phyloP scores from a whole-genome alignment of 2,329 filamentous ascomycete species.

The Sarocladiaceae sp. region DNA sequence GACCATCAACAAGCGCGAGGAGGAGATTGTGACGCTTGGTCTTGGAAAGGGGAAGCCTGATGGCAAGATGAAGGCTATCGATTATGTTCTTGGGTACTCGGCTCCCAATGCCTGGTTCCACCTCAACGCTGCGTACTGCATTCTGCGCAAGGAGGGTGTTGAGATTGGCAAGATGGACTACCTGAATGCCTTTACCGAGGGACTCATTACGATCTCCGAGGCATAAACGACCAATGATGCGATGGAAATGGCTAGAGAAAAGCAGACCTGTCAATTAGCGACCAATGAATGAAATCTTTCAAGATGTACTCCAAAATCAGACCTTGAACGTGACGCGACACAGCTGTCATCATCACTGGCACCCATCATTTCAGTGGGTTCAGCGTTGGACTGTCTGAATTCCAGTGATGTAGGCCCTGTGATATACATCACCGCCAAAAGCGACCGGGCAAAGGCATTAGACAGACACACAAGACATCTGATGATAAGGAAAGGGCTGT shows the following conservation, averaged over 20 bases:
- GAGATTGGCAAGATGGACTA: slow-evolving; percentile 58
- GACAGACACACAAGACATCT: no score
- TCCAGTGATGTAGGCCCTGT: no score
- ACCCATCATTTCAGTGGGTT: no score
- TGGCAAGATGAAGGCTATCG: slow-evolving; percentile 20
- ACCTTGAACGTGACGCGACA: no score
- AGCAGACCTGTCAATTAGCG: neutral
- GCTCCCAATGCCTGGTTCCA: slow-evolving; percentile 65
- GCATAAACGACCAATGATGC: neutral
- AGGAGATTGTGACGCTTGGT: slow-evolving; percentile 22
- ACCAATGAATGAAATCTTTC: neutral
- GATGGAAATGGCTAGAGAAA: neutral
- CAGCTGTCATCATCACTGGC: no score
- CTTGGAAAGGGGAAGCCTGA: no score
- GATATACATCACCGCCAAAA: no score
- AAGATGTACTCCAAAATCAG: no score
- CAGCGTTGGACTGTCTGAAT: no score
- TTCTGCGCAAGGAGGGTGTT: slow-evolving; percentile 58
- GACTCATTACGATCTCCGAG: neutral
- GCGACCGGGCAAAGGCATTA: no score
- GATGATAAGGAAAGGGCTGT: no score
- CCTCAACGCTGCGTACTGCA: slow-evolving; percentile 52
- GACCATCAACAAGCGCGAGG: slow-evolving; percentile 26
- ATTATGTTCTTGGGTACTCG: slow-evolving; percentile 44
- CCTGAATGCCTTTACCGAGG: slow-evolving; percentile 26